Evolutionary conservation across 768 basidiomycete species (phyloP), one percentile per base, ranked within the genome.

Genomic region (Collybiopsis confluens): DNA sequence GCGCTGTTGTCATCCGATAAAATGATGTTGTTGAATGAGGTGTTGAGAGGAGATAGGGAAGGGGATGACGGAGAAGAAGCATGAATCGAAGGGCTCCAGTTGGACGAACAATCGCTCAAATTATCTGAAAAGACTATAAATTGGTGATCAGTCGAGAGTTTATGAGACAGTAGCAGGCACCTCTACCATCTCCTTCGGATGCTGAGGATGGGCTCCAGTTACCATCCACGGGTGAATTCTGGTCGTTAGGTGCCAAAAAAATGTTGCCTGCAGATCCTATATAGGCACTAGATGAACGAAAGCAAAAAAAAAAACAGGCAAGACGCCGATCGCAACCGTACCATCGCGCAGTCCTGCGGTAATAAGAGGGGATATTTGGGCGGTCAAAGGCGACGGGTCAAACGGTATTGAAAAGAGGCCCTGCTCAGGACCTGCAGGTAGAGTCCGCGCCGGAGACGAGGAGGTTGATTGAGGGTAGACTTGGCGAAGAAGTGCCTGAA

Each of bases 111-210:
- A 18, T 52, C 50, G 8, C 50, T 52, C 50, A 23, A 52, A 23
- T 20, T 37, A 27, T 52, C 50, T 52, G 50, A 27, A 52, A 52
- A 52, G 10, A 42, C 50, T 42, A 21, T n/a, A 16, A 20, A 11
- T 41, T 20, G 50, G 41, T 11, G 16, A 37, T 52, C 18, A 52
- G 50, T 42, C 26, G 50, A 52, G 26, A 26, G 4, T 35, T 18
- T 41, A 23, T 9, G 42, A 18, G 40, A 38, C n/a, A 7, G 20
- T 3, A 42, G 26, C 37, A n/a, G 24, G 50, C 26, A 52, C 50
- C 50, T 52, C 28, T 52, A 52, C 50, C 50, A 52, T 52, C 50
- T 40, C 50, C 50, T 42, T 40, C 37, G 5, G 24, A 52, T 5
- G 50, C 16, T 16, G 50, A 52, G 11, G 50, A 35, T 40, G 50